These are phyloP conservation scores for Xylariaceae sp. DNA, from an alignment of 2,329 filamentous ascomycete genomes.

Conservation along the genomic window DNA sequence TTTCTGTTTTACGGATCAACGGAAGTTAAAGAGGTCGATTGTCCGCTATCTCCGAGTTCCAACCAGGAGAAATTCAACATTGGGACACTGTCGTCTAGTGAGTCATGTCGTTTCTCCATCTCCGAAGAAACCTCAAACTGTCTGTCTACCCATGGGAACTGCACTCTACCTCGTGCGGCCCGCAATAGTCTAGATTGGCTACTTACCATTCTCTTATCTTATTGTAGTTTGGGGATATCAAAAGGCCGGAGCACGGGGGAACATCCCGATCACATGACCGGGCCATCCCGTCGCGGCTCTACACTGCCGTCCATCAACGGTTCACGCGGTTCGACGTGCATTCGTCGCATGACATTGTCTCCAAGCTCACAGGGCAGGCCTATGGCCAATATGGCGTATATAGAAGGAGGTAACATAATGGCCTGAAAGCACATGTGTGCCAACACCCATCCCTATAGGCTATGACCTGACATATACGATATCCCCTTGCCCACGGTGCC, in stretches of 20 bases:
- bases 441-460: neutral
- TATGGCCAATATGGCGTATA: conserved; percentile 10
- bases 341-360: conserved; percentile 2
- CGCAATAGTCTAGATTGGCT: neutral
- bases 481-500: neutral
- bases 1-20: too few species aligned
- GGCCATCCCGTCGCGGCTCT: conserved; percentile 1
- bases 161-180: neutral
- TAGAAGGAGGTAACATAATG: conserved; percentile 11
- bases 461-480: neutral
- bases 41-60: too few species aligned
- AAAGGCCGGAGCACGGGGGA: neutral
- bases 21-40: too few species aligned
- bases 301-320: conserved; percentile 1
- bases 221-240: neutral
- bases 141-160: too few species aligned
- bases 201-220: neutral
- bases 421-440: conserved; percentile 1
- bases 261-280: conserved; percentile 18
- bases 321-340: neutral
- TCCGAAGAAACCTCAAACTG: too few species aligned
- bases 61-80: too few species aligned
- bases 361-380: neutral
- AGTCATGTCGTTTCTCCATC: too few species aligned
- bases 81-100: too few species aligned